Evolutionary conservation across 805 yeast species (phyloP), one percentile per base, ranked within the genome.

Genomic region (Cyberlindnera amylophila): DNA sequence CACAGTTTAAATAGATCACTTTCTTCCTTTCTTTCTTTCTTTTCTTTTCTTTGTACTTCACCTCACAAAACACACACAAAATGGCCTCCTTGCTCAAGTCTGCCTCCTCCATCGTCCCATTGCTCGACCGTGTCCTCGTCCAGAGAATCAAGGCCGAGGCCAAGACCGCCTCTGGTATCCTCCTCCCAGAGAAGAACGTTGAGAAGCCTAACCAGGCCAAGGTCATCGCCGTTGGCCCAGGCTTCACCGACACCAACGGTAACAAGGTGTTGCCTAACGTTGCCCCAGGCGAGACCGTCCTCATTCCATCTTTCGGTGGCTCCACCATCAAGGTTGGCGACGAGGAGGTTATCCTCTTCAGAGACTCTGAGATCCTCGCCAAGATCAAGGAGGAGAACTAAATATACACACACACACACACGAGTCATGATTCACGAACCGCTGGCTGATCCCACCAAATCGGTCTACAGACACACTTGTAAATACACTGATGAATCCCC

Each of bases 191-290:
- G 71, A 89, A 89, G 76, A 90, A 91, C 74, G 95, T 84, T 58
- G 91, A 87, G 66, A 93, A 91, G 72, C 78, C 89, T 62, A 86
- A 86, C 74, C 86, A 88, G 69, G 99, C 90, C 49, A 81, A 82
- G 42, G 98, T 91, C 39, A 69, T 91, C 52, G 91, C 98, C 45
- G 88, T 90, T 51, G 99, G 99, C 49, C 98, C 98, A 42, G 99
- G 99, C 55, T 74, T 77, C 62, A 70, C 82, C 46, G 84, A 85
- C 69, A 70, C 76, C 45, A 77, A 81, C 44, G 98, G 98, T 52
- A 72, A 81, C 59, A 65, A 80, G 51, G 73, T 87, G 43, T 73
- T 80, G 41, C 81, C 90, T 47, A 73, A 82, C 53, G 96, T 93
- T 45, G 71, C 79, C 62, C 80, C 86, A 36, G 99, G 99, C 58